These are phyloP conservation scores for Leccinum obscurum DNA, from an alignment of 768 basidiomycete genomes.

Conservation along the genomic window DNA sequence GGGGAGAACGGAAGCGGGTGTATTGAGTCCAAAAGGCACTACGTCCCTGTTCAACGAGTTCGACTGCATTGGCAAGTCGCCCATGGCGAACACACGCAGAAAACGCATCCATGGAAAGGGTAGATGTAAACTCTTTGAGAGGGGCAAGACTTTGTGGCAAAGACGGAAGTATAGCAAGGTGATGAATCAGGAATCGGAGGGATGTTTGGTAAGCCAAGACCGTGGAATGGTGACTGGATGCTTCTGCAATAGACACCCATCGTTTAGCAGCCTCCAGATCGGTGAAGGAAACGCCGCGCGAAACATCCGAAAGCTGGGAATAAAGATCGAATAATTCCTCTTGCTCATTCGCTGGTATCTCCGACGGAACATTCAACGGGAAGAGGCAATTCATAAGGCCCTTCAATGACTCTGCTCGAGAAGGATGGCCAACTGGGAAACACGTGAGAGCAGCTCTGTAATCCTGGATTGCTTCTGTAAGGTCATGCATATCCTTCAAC, in stretches of 20 bases:
- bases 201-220: constrained; percentile 14
- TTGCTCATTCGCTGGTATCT: neutral
- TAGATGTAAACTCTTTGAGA: neutral
- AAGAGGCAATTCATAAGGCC: neutral
- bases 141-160: neutral
- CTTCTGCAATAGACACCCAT: constrained; percentile 1
- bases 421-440: neutral
- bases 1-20: constrained; percentile 11
- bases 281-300: neutral
- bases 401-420: neutral
- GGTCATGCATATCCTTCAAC: neutral
- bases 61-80: constrained; percentile 20
- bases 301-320: neutral
- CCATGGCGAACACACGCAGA: constrained; percentile 13
- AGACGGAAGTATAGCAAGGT: constrained; percentile 4
- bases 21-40: constrained; percentile 21
- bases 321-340: constrained; percentile 1
- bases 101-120: constrained; percentile 12
- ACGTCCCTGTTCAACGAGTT: constrained; percentile 33
- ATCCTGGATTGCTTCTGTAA: neutral
- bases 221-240: constrained; percentile 4
- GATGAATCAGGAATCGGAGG: constrained; percentile 7
- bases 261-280: neutral
- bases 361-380: neutral
- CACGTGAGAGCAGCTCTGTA: neutral